Evolutionary conservation across 495 filamentous ascomycete genomes (phyloP).

Genomic region (Neurospora sp.): DNA sequence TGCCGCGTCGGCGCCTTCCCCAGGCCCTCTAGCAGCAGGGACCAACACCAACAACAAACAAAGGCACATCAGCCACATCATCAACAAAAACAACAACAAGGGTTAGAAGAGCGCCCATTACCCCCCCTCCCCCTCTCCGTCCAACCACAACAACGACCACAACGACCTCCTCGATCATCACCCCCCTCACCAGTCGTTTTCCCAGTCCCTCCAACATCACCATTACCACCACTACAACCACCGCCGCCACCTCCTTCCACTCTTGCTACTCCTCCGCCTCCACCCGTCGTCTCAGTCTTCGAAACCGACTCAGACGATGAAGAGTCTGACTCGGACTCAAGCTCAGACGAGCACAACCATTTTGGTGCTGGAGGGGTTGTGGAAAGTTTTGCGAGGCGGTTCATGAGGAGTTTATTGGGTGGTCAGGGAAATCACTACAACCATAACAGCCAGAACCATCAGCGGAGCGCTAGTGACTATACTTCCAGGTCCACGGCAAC

Average conservation of each 20-base stretch:
- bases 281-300: constrained; percentile 15
- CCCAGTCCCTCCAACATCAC: not conserved
- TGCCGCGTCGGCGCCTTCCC: constrained; percentile 9
- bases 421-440: not conserved
- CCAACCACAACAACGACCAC: not conserved
- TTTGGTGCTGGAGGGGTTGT: not conserved
- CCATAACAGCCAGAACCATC: constrained; percentile 1
- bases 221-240: not conserved
- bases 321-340: not conserved
- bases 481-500: no score
- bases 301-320: constrained; percentile 16
- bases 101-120: constrained; percentile 4
- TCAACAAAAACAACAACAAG: not conserved
- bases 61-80: not conserved
- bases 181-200: not conserved
- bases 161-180: not conserved
- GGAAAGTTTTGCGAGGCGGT: constrained; percentile 6
- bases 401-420: constrained; percentile 10
- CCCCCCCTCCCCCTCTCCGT: not conserved
- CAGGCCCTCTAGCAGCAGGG: constrained; percentile 7
- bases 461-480: constrained; percentile 7
- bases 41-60: not conserved
- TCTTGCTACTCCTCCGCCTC: not conserved
- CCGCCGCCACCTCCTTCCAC: not conserved
- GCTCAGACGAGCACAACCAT: constrained; percentile 1